Conservation (phyloP, 2,329 filamentous ascomycete species). For the Fusarium sp. region DNA sequence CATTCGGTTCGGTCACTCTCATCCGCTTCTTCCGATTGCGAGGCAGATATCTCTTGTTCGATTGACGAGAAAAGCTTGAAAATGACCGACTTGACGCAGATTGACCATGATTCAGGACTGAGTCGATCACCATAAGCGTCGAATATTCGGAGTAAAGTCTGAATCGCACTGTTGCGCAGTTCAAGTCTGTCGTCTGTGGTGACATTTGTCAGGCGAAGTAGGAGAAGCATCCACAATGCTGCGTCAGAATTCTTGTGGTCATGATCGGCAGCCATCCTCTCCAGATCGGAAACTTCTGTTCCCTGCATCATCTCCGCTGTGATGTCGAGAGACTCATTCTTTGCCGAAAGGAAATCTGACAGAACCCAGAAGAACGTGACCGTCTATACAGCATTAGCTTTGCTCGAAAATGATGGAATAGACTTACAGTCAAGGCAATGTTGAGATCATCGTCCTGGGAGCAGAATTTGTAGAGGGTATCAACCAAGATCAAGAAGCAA, state of each 20-base stretch:
- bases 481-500: constrained; percentile 82
- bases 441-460: constrained; percentile 93
- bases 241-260: constrained; percentile 73
- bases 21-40: constrained; percentile 53
- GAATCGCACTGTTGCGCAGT: constrained; percentile 87
- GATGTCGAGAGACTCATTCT: constrained; percentile 68
- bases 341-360: constrained; percentile 83
- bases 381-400: constrained; percentile 63
- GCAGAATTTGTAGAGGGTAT: constrained; percentile 90
- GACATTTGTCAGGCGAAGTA: constrained; percentile 77
- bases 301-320: constrained; percentile 67
- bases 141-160: constrained; percentile 91
- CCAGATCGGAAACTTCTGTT: constrained; percentile 63
- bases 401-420: no score
- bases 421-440: constrained; percentile 85
- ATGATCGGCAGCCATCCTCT: constrained; percentile 68
- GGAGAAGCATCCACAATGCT: constrained; percentile 82
- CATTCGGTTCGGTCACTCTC: constrained; percentile 67
- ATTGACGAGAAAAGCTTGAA: constrained; percentile 82
- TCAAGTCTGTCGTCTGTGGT: constrained; percentile 80
- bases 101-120: constrained; percentile 81
- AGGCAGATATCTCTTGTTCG: constrained; percentile 64
- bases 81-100: constrained; percentile 84
- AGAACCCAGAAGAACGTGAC: constrained; percentile 97
- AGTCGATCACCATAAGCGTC: constrained; percentile 90